Conservation (phyloP, 129 eudicot genomes). For the Artemisia tridentata region DNA sequence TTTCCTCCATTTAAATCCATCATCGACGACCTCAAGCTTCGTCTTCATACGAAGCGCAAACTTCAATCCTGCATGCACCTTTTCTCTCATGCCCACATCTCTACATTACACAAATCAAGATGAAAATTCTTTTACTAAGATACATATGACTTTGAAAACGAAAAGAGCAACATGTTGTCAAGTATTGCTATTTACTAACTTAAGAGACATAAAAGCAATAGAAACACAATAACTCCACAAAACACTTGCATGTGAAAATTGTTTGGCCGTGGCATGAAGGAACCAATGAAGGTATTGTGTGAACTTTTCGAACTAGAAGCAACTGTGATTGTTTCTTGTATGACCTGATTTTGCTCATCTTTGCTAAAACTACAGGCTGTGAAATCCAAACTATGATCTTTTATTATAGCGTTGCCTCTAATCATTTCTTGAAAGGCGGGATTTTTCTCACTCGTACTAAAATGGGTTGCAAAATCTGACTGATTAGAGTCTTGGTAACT, state of each 20-base stretch:
- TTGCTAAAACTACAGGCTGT: neutral
- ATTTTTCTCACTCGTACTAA: slow-evolving; percentile 8
- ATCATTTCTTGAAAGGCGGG: slow-evolving; percentile 12
- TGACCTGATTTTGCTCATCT: neutral
- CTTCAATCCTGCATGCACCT: slow-evolving; percentile 19
- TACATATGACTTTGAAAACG: neutral
- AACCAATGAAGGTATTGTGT: neutral
- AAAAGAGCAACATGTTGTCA: neutral
- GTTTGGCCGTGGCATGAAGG: slow-evolving; percentile 7
- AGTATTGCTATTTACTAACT: too few species aligned
- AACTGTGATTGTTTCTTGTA: slow-evolving; percentile 4
- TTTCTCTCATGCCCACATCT: slow-evolving; percentile 10
- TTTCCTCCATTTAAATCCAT: slow-evolving; percentile 51
- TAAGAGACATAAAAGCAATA: too few species aligned
- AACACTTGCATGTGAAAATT: slow-evolving; percentile 17
- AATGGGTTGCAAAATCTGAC: slow-evolving; percentile 7
- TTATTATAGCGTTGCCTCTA: neutral
- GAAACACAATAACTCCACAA: neutral
- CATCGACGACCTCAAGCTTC: slow-evolving; percentile 40
- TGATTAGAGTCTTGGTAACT: slow-evolving; percentile 10
- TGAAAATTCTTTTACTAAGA: neutral
- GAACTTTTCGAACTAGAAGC: slow-evolving; percentile 4
- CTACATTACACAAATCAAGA: slow-evolving; percentile 19
- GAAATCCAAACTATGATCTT: slow-evolving; percentile 9
- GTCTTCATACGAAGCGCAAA: slow-evolving; percentile 38